Conservation (phyloP, 2,329 filamentous ascomycete species). For the Hymenoscyphus repandus region DNA sequence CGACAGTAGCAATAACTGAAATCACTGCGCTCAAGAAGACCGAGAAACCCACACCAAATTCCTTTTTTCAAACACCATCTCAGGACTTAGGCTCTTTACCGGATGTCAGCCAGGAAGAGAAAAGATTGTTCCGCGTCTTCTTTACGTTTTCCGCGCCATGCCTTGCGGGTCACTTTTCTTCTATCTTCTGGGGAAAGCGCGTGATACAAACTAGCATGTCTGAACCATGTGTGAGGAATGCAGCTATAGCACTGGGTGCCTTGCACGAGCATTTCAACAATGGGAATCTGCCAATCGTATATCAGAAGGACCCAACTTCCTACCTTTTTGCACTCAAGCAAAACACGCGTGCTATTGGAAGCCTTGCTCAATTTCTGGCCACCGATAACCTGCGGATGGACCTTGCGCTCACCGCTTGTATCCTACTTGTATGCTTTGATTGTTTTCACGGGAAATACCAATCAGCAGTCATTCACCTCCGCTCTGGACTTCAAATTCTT, state of each 20-base stretch:
- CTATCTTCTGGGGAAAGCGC: conserved; percentile 55
- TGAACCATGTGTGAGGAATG: conserved; percentile 6
- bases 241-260: conserved; percentile 5
- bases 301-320: neutral
- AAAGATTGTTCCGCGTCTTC: conserved; percentile 43
- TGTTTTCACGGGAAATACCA: neutral
- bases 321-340: conserved; percentile 3
- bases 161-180: conserved; percentile 60
- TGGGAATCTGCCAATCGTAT: neutral
- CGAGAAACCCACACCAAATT: neutral
- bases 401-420: conserved; percentile 2
- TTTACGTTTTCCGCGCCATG: conserved; percentile 49
- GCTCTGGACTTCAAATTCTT: neutral
- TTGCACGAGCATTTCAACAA: conserved; percentile 7
- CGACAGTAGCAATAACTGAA: neutral
- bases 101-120: neutral
- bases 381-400: neutral
- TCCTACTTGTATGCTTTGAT: conserved; percentile 9
- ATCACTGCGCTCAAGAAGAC: neutral
- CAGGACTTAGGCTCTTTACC: neutral
- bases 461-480: neutral
- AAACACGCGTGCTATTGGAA: neutral
- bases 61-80: neutral
- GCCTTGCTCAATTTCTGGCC: conserved; percentile 9
- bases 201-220: conserved; percentile 57